Evolutionary conservation across 1,139 yeast genomes (phyloP), one percentile per base, ranked within the genome.

Genomic region (Candida mesenterica): DNA sequence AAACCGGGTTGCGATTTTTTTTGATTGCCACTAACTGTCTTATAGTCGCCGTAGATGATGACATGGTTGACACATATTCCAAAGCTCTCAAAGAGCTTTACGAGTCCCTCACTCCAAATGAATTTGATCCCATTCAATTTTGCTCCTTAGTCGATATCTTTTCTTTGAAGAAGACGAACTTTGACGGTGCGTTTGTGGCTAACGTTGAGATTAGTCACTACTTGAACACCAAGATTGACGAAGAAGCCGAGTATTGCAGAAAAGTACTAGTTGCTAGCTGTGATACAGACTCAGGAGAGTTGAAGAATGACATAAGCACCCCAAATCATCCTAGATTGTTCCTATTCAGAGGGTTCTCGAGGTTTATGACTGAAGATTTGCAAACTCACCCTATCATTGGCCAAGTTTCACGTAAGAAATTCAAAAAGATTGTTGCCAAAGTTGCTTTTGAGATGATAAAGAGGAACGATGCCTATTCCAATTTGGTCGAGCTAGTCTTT

Each of bases 381-480:
- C 57, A 60, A 14, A 50, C 59, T 23, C 69, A 75, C 37, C 64
- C 70, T 3, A 55, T 54, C 25, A 68, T 70, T 29, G 43, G 57
- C 15, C 45, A 48, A 10, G 46, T 63, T 36, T 73, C 81, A 0
- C 68, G 64, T 39, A 77, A 74, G 48, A 61, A 65, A 37, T 72
- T 65, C 50, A 77, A 76, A 46, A 76, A 75, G 49, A 54, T 63
- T 26, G 70, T 74, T 18, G 65, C 79, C 3, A 68, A 66, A 43
- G 74, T 77, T 37, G 81, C 83, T 1, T 77, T 76, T 53, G 81
- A 77, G 48, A 78, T 78, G 83, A 78, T 78, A 41, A 76, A 72
- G 52, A 59, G 83, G 43, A 78, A 78, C 48, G 84, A 78, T 50
- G 83, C 84, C 5, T 77, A 78, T 48, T 77, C 82, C 3, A 78